Evolutionary conservation across 1,284 basidiomycete species (phyloP), one percentile per base, ranked within the genome.

Genomic region (Coniophora puteana): DNA sequence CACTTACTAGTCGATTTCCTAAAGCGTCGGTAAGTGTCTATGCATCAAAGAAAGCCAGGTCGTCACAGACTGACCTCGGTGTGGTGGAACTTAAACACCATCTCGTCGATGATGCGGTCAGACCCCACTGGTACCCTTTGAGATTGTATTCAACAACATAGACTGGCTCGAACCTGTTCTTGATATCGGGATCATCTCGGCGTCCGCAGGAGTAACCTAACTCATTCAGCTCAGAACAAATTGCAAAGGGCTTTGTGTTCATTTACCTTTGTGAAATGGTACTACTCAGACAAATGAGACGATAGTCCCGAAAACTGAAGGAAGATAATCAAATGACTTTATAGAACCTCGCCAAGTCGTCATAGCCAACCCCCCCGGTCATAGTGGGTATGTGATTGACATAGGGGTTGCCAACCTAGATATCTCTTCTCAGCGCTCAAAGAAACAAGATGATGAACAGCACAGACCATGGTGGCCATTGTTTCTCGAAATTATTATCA

Each of bases 321-420:
- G 14, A 26, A 11, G 27, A 28, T 7, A 8, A 14, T 28, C 29
- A 18, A 23, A 52, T 38, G 29, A 64, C 67, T 58, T 69, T 71
- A 51, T 72, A 74, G 48, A 72, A 71, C 22, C 71, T 62, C 8
- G 63, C 58, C 12, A 70, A 51, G 4, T 73, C 62, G 17, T 65
- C 52, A 35, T 59, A 59, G 4, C 66, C 69, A 22, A 71, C 58
- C 14, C 68, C 71, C 6, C 71, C 71, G 3, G 65, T 73, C 65
- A 72, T 59, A 5, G 71, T 73, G 13, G 72, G 57, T 20, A 74
- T 58, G 44, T 71, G 72, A 46, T 71, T 74, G 24, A 74, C 72
- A 41, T 71, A 73, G 16, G 68, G 70, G n/a, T 62, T 58, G n/a
- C 60, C 45, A 12, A 73, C 69, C 70, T 73, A 27, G 23, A 14